Conservation (phyloP, 148 eudicot genomes). For the Salicornia ramosissima region DNA sequence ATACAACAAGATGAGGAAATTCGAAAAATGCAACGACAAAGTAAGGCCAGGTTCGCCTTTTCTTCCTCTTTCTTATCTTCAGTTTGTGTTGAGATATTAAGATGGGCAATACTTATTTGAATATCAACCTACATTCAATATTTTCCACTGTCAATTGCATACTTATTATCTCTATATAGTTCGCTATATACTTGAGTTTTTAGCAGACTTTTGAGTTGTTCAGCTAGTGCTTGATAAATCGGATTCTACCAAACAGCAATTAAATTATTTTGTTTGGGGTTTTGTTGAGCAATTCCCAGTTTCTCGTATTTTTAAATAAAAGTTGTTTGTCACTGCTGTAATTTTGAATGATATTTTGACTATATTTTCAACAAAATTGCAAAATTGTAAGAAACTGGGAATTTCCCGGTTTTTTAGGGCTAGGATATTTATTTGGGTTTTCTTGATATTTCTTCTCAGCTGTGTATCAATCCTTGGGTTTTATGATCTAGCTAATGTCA, state of each 20-base stretch:
- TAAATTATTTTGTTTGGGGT: too few species aligned
- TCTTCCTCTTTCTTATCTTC: conserved; percentile 3
- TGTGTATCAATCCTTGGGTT: background rate
- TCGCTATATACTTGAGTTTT: background rate
- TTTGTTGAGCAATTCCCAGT: too few species aligned
- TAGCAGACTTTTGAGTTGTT: background rate
- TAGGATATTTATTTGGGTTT: background rate
- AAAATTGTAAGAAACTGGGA: too few species aligned
- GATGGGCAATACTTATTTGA: background rate
- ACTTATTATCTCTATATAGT: background rate
- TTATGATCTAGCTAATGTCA: background rate
- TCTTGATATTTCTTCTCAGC: background rate
- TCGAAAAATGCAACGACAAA: conserved; percentile 46
- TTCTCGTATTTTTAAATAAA: too few species aligned
- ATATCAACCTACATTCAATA: background rate
- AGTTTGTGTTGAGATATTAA: background rate
- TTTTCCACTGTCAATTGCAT: background rate
- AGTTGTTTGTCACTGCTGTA: too few species aligned
- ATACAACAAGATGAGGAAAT: conserved; percentile 56
- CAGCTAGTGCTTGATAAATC: background rate
- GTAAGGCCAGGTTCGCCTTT: conserved; percentile 46
- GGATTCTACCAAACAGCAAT: too few species aligned
- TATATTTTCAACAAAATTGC: too few species aligned
- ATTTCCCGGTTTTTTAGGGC: background rate
- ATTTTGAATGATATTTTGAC: too few species aligned